Percentiles rank a stretch among this genome's conserved stretches.
phyloP scores from a whole-genome alignment of 2,329 filamentous ascomycete genomes.

The Neophaeococcomyces aloes region DNA sequence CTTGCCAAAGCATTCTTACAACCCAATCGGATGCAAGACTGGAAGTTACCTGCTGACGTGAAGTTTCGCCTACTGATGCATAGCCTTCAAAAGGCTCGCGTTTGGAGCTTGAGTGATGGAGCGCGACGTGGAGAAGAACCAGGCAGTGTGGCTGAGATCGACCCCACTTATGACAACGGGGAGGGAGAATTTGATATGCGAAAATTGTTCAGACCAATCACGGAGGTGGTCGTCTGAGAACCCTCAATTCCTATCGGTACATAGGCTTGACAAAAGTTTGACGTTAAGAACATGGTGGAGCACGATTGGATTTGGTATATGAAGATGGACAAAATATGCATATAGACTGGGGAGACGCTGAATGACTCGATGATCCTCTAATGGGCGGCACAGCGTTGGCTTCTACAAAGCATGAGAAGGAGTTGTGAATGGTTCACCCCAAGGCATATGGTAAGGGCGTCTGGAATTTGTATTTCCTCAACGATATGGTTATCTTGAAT shows the following conservation, averaged over 20 bases:
- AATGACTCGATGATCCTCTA: not conserved
- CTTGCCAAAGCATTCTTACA: conserved; percentile 57
- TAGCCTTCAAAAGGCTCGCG: conserved; percentile 49
- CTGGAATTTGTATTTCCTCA: not conserved
- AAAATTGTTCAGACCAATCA: conserved; percentile 54
- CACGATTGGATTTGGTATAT: not conserved
- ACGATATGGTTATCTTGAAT: not conserved
- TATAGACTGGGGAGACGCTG: conserved; percentile 5
- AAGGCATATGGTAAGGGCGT: conserved; percentile 7
- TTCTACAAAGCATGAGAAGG: not conserved
- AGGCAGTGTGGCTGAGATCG: conserved; percentile 58
- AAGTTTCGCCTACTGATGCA: conserved; percentile 52
- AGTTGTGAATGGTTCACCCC: not conserved
- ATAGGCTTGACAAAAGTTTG: not conserved
- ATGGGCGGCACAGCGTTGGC: conserved; percentile 1
- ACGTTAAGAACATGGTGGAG: not conserved
- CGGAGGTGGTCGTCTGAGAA: not conserved
- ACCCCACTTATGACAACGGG: conserved; percentile 53
- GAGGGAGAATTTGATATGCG: conserved; percentile 62
- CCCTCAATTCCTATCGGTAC: not conserved
- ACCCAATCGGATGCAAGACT: conserved; percentile 44
- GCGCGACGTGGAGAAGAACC: conserved; percentile 55
- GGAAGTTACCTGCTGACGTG: conserved; percentile 47
- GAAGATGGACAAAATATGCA: not conserved
- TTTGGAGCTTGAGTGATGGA: conserved; percentile 54